Evolutionary conservation across 345 rosid species (phyloP).

Genomic region (Arabis alpina): DNA sequence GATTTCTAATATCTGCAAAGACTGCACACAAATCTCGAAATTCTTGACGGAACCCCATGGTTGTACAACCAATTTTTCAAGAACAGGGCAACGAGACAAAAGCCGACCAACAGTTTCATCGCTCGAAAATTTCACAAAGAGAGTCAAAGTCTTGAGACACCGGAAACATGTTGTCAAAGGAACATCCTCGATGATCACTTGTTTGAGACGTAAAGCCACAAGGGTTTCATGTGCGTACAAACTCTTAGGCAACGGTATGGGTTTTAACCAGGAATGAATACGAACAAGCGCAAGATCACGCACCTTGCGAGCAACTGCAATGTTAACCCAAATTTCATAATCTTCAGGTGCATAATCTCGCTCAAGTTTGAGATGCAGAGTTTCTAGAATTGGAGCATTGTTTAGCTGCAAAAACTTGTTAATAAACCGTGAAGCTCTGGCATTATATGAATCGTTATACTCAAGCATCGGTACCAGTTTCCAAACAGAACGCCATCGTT

Average conservation of each 20-base stretch:
- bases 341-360: background rate
- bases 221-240: constrained; percentile 6
- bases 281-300: background rate
- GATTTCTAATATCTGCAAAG: background rate
- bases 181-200: background rate
- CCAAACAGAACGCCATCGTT: background rate
- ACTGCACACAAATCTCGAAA: background rate
- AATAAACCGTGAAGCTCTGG: background rate
- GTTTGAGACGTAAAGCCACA: constrained; percentile 1
- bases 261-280: background rate
- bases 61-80: background rate
- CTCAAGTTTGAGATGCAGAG: background rate
- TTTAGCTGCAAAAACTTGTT: background rate
- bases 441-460: background rate
- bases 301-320: constrained; percentile 16
- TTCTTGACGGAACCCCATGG: background rate
- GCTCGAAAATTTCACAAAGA: background rate
- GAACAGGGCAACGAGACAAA: constrained; percentile 6
- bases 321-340: background rate
- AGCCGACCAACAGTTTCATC: constrained; percentile 1
- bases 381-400: constrained; percentile 6
- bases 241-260: too few species aligned
- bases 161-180: background rate
- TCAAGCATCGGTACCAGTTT: background rate
- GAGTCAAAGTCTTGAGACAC: constrained; percentile 22